Evolutionary conservation across 192 early-diverging fungal genomes (phyloP), one percentile per base, ranked within the genome.

Genomic region (Mortierella antarctica): DNA sequence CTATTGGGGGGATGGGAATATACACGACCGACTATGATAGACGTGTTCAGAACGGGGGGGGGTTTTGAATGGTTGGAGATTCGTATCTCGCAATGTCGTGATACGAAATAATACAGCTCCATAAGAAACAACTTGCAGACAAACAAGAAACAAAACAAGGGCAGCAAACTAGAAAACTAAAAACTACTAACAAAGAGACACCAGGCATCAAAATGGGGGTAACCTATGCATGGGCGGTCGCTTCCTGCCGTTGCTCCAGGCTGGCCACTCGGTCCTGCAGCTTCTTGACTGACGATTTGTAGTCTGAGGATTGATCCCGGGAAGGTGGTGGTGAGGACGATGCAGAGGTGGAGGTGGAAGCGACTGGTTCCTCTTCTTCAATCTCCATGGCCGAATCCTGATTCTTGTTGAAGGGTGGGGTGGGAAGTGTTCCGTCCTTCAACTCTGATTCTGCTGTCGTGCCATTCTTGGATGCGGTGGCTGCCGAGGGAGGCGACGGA

Each of bases 351-450:
- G 60, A 55, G 11, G 70, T 50, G 2, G 71, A 50, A 7, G 48
- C 71, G 15, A 64, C 48, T 5, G 65, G 52, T 46, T 74, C 73
- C 39, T 74, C 73, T 44, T 66, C 73, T 46, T 80, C 76, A 9
- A 79, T 54, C 51, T 79, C 77, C 77, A 80, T 80, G 12, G 70
- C 69, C 2, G 74, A 66, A 20, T 76, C 70, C 23, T 80, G 77
- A 39, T 60, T 72, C 70, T 80, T 80, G 69, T 65, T 71, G 23
- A 80, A 42, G 5, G 77, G 77, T 18, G 77, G 77, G 18, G 77
- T 80, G 12, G 77, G 77, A 13, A 80, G 60, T 18, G 70, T 80
- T 7, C 77, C 77, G 6, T 80, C 70, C 52, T 80, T 80, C 56
- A 73, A 42, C 0, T 63, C 62, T 14, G 46, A 62, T 41, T 42